Evolutionary conservation across 805 yeast genomes (phyloP).

Genomic region (Citeromyces matritensis): DNA sequence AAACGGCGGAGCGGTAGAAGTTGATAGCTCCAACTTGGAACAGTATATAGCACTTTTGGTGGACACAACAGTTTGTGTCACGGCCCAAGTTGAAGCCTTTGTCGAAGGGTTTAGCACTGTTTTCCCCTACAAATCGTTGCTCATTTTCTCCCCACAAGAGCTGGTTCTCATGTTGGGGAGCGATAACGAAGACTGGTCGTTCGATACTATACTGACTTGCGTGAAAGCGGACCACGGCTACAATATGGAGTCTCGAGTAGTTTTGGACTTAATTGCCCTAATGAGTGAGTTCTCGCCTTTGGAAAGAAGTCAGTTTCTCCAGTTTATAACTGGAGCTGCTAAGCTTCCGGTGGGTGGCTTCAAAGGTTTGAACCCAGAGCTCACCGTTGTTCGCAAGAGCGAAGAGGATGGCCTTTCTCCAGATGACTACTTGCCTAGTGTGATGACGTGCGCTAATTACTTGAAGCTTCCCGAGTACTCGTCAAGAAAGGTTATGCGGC

Average conservation of each 20-base stretch:
- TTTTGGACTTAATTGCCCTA: constrained; percentile 45
- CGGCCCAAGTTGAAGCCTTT: constrained; percentile 51
- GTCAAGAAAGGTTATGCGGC: constrained; percentile 38
- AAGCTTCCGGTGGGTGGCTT: constrained; percentile 91
- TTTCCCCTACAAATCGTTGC: constrained; percentile 62
- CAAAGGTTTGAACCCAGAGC: constrained; percentile 61
- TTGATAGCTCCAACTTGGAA: constrained; percentile 38
- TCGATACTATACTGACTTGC: constrained; percentile 37
- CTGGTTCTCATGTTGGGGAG: constrained; percentile 59
- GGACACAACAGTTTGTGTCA: constrained; percentile 54
- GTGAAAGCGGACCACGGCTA: constrained; percentile 88
- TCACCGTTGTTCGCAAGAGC: constrained; percentile 77
- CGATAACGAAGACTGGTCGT: constrained; percentile 78
- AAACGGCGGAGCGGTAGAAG: constrained; percentile 34
- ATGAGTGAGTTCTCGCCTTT: constrained; percentile 34
- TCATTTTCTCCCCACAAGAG: constrained; percentile 64
- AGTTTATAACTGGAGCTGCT: constrained; percentile 88
- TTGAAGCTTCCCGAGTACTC: constrained; percentile 79
- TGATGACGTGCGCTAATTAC: constrained; percentile 96
- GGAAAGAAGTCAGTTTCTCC: constrained; percentile 63
- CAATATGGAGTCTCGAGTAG: constrained; percentile 47
- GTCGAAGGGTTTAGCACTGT: constrained; percentile 71
- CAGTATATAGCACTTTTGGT: constrained; percentile 40
- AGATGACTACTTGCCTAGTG: constrained; percentile 86
- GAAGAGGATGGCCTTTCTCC: constrained; percentile 55